These are phyloP conservation scores for Geotrichum cucujoidarum DNA, from an alignment of 1,139 yeast species.

Conservation along the genomic window DNA sequence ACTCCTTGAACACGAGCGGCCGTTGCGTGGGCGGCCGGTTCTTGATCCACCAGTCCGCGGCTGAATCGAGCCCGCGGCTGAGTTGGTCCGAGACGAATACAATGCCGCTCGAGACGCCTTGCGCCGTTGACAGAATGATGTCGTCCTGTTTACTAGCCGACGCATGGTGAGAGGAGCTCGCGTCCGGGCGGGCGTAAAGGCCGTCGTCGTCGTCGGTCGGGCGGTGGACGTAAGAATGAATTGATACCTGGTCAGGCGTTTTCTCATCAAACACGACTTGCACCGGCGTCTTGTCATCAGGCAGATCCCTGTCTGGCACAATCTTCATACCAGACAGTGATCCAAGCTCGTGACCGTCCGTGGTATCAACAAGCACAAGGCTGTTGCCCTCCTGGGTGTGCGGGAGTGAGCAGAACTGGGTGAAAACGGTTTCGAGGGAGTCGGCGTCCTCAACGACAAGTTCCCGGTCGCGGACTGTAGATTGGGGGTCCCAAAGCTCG, in stretches of 20 bases:
- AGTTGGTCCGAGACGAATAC: constrained; percentile 14
- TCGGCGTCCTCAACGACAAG: constrained; percentile 8
- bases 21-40: constrained; percentile 14
- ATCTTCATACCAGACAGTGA: constrained; percentile 7
- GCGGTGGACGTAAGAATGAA: background rate
- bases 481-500: background rate
- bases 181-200: constrained; percentile 7
- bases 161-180: background rate
- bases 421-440: constrained; percentile 13
- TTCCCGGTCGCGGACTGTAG: background rate
- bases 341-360: constrained; percentile 15
- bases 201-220: background rate
- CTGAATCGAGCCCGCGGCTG: constrained; percentile 13
- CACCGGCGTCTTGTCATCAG: constrained; percentile 18
- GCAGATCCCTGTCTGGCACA: constrained; percentile 5
- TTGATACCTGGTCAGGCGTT: background rate
- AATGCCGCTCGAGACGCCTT: constrained; percentile 14
- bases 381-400: background rate
- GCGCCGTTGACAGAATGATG: constrained; percentile 16
- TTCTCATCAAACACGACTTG: constrained; percentile 6
- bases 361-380: constrained; percentile 13
- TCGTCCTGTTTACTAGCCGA: constrained; percentile 8
- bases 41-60: constrained; percentile 19
- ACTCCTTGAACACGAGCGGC: constrained; percentile 16
- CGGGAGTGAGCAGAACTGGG: constrained; percentile 17